Conservation (phyloP, 2,329 filamentous ascomycete species). For the Penicillium vulpinum region DNA sequence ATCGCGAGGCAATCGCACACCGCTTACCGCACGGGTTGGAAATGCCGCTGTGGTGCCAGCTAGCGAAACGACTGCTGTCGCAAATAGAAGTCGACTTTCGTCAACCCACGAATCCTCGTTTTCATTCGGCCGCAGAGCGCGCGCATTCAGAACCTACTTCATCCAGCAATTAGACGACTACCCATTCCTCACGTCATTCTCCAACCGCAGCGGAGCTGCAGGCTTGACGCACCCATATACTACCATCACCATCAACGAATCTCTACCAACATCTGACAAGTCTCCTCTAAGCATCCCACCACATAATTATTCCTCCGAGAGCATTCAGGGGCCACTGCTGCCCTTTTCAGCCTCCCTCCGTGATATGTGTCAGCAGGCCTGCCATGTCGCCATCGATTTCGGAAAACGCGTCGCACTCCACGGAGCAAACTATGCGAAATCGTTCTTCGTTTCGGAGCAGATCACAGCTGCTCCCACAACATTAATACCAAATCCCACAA, state of each 20-base stretch:
- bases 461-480: neutral
- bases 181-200: slow-evolving; percentile 24
- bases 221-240: slow-evolving; percentile 7
- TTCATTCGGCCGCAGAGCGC: slow-evolving; percentile 29
- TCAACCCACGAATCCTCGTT: slow-evolving; percentile 23
- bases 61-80: slow-evolving; percentile 19
- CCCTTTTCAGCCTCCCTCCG: slow-evolving; percentile 13
- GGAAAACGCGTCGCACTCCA: slow-evolving; percentile 7
- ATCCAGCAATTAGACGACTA: slow-evolving; percentile 31
- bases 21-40: slow-evolving; percentile 11
- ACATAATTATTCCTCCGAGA: neutral
- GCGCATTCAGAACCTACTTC: slow-evolving; percentile 34
- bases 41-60: slow-evolving; percentile 8
- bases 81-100: slow-evolving; percentile 22
- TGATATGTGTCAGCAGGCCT: slow-evolving; percentile 38
- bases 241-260: slow-evolving; percentile 14
- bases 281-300: neutral
- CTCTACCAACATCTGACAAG: slow-evolving; percentile 12
- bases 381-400: slow-evolving; percentile 20
- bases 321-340: neutral
- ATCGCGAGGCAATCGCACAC: slow-evolving; percentile 19
- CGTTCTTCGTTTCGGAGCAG: neutral
- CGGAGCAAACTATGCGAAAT: slow-evolving; percentile 4
- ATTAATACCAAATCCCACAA: slow-evolving; percentile 1
- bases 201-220: slow-evolving; percentile 16